phyloP scores from a whole-genome alignment of 1,284 basidiomycete species.

The Ustilago trichophora region DNA sequence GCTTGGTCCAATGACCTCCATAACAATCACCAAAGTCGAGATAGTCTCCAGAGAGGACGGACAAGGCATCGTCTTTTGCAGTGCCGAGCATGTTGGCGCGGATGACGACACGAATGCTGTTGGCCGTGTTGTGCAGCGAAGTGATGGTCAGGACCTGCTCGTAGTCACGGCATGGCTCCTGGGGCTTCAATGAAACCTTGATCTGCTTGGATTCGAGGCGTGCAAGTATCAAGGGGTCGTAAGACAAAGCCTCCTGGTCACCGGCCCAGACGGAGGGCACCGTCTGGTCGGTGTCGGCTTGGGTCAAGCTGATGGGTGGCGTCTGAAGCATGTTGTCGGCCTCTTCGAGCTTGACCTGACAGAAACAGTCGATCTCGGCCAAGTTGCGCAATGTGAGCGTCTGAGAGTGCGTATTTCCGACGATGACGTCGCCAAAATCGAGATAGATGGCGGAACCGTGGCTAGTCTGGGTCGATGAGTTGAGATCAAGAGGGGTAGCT shows the following conservation, averaged over 20 bases:
- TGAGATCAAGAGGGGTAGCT: not conserved
- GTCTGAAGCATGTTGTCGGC: slow-evolving; percentile 56
- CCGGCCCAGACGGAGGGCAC: slow-evolving; percentile 45
- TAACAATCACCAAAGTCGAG: slow-evolving; percentile 70
- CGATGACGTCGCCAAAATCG: slow-evolving; percentile 64
- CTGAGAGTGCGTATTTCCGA: slow-evolving; percentile 51
- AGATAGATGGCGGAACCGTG: slow-evolving; percentile 43
- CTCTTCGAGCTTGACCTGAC: slow-evolving; percentile 58
- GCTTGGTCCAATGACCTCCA: slow-evolving; percentile 69
- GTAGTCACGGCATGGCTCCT: slow-evolving; percentile 57
- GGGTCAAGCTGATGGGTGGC: slow-evolving; percentile 43
- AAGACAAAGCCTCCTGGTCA: slow-evolving; percentile 32
- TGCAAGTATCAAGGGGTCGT: slow-evolving; percentile 28
- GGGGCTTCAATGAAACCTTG: slow-evolving; percentile 44
- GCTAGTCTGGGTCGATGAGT: slow-evolving; percentile 20
- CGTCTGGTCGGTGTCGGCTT: slow-evolving; percentile 22
- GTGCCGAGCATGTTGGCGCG: slow-evolving; percentile 64
- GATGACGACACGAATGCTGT: slow-evolving; percentile 57
- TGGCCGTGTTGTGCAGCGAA: slow-evolving; percentile 57
- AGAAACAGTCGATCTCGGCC: slow-evolving; percentile 61
- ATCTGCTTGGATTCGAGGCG: slow-evolving; percentile 36
- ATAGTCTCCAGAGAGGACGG: slow-evolving; percentile 68
- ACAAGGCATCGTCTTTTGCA: slow-evolving; percentile 67
- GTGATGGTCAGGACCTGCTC: slow-evolving; percentile 62
- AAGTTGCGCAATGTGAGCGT: slow-evolving; percentile 51